These are phyloP conservation scores for Peronosclerospora sorghi DNA, from an alignment of 352 stramenopile genomes.

Conservation along the genomic window DNA sequence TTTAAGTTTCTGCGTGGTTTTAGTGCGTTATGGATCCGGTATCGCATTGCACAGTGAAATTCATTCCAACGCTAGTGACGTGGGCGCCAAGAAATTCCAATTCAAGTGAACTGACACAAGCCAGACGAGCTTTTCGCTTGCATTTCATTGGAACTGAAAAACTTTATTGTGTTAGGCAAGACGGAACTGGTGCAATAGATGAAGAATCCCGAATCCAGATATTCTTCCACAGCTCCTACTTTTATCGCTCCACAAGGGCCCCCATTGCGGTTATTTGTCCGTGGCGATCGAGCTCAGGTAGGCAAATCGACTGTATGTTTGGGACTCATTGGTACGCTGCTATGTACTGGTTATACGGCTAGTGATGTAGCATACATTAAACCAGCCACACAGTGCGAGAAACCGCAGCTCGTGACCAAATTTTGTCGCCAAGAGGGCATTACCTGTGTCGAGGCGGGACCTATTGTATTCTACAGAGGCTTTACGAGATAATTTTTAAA, in stretches of 20 bases:
- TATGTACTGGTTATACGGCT: no score
- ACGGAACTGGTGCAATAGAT: no score
- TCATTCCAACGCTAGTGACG: no score
- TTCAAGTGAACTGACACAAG: slow-evolving; percentile 10
- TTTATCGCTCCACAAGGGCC: not conserved
- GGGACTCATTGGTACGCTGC: slow-evolving; percentile 81
- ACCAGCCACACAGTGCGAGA: no score
- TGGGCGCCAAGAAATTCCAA: slow-evolving; percentile 5
- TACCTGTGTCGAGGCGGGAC: slow-evolving; percentile 89
- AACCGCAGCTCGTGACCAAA: no score
- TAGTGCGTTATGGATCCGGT: slow-evolving; percentile 37
- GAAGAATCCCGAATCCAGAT: slow-evolving; percentile 23
- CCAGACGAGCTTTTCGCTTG: no score
- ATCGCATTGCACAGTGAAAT: no score
- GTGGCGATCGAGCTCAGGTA: slow-evolving; percentile 65
- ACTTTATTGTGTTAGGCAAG: slow-evolving; percentile 26
- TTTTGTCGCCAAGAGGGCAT: slow-evolving; percentile 87
- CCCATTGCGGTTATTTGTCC: slow-evolving; percentile 59
- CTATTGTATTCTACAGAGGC: no score
- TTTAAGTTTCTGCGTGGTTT: slow-evolving; percentile 53
- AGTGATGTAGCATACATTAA: no score
- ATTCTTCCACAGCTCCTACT: slow-evolving; percentile 2
- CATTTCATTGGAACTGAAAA: no score
- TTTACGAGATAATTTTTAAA: slow-evolving; percentile 93
- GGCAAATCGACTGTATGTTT: no score